Percentiles rank a stretch among this genome's conserved stretches.
These are phyloP conservation scores for Collybia mongolica DNA, from an alignment of 768 basidiomycete genomes.

Conservation along the genomic window DNA sequence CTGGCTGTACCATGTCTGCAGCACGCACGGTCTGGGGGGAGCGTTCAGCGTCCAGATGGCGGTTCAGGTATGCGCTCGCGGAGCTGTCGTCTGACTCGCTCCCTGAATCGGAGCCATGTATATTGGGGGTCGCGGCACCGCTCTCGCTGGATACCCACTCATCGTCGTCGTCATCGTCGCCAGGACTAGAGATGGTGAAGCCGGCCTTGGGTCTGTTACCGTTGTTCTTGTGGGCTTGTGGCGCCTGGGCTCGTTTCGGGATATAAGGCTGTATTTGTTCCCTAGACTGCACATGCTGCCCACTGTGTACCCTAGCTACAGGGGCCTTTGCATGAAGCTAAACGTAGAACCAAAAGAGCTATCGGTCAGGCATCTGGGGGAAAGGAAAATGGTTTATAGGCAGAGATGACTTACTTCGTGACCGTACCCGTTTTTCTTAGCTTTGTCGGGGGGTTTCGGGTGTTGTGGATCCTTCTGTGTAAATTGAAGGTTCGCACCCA, in stretches of 20 bases:
- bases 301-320: slow-evolving; percentile 29
- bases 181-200: slow-evolving; percentile 57
- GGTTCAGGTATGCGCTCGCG: slow-evolving; percentile 19
- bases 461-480: slow-evolving; percentile 59
- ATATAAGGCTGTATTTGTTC: slow-evolving; percentile 25
- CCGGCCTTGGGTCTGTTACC: slow-evolving; percentile 43
- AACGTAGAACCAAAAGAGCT: slow-evolving; percentile 2
- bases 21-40: slow-evolving; percentile 9
- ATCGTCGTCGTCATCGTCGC: slow-evolving; percentile 54
- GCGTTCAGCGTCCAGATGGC: slow-evolving; percentile 14
- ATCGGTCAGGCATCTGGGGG: slow-evolving; percentile 3
- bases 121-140: slow-evolving; percentile 66
- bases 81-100: slow-evolving; percentile 33
- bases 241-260: slow-evolving; percentile 21
- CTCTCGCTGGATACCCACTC: slow-evolving; percentile 82
- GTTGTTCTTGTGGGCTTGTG: slow-evolving; percentile 21
- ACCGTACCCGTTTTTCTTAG: slow-evolving; percentile 42
- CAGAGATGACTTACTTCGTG: slow-evolving; percentile 42
- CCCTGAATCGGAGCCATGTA: slow-evolving; percentile 43
- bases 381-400: slow-evolving; percentile 11
- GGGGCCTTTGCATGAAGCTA: slow-evolving; percentile 24
- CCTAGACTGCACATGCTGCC: slow-evolving; percentile 33
- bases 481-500: slow-evolving; percentile 60
- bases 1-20: slow-evolving; percentile 6
- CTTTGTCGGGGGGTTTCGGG: slow-evolving; percentile 47